phyloP scores from a whole-genome alignment of 2,329 filamentous ascomycete species.

The Trichoderma sp. region DNA sequence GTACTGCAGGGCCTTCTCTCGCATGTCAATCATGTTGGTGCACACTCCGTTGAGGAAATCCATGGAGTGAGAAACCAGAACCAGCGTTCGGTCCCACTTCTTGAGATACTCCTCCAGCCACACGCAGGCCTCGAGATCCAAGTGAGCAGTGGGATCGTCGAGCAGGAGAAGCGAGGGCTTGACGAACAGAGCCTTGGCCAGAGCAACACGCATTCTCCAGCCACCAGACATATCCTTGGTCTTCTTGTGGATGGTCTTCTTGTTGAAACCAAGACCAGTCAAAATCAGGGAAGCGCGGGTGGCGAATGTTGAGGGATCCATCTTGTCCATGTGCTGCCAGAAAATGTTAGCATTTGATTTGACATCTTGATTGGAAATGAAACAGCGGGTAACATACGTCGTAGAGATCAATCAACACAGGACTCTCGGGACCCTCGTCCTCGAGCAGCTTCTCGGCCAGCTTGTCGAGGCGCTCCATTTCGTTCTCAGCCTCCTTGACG shows the following conservation, averaged over 20 bases:
- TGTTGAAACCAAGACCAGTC: slow-evolving; percentile 99
- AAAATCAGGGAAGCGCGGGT: slow-evolving; percentile 94
- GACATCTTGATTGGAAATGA: background rate
- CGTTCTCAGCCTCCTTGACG: slow-evolving; percentile 86
- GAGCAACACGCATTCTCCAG: slow-evolving; percentile 98
- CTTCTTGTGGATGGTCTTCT: slow-evolving; percentile 96
- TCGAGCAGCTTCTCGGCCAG: slow-evolving; percentile 88
- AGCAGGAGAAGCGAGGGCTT: slow-evolving; percentile 93
- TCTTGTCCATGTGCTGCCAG: slow-evolving; percentile 89
- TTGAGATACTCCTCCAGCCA: slow-evolving; percentile 99
- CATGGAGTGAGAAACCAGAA: slow-evolving; percentile 95
- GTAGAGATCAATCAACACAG: slow-evolving; percentile 88
- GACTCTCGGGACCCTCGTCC: slow-evolving; percentile 85
- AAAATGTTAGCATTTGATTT: background rate
- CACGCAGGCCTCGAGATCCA: slow-evolving; percentile 98
- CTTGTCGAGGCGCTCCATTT: slow-evolving; percentile 86
- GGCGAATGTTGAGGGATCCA: slow-evolving; percentile 97
- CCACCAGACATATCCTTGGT: slow-evolving; percentile 99
- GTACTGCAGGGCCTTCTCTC: slow-evolving; percentile 82
- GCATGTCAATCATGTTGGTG: slow-evolving; percentile 98
- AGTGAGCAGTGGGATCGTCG: slow-evolving; percentile 97
- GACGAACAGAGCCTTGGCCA: slow-evolving; percentile 97
- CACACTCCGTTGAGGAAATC: slow-evolving; percentile 99
- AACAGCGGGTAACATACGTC: slow-evolving; percentile 60
- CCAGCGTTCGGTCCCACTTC: slow-evolving; percentile 97